Conservation (phyloP, 2,329 filamentous ascomycete species). For the Colletotrichum sp. region DNA sequence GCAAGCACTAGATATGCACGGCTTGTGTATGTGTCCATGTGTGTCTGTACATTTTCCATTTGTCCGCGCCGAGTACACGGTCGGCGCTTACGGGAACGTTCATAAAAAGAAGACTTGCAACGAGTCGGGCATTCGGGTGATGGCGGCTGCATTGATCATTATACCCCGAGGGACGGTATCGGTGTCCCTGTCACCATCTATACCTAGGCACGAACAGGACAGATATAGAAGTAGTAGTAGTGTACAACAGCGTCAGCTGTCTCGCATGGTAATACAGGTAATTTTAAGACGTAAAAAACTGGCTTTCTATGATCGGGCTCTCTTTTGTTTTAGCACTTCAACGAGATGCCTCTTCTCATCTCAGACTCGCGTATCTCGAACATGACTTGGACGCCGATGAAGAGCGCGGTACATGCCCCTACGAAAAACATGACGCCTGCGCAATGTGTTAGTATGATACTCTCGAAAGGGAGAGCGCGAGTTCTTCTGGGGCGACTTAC, state of each 20-base stretch:
- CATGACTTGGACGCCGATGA: conserved; percentile 91
- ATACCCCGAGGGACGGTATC: background rate
- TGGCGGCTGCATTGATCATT: background rate
- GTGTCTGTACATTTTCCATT: background rate
- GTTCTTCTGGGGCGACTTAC: conserved; percentile 40
- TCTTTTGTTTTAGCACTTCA: conserved; percentile 73
- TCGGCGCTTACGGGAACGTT: background rate
- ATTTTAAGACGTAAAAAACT: background rate
- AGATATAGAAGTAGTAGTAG: background rate
- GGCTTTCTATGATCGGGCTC: background rate
- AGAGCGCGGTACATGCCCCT: conserved; percentile 74
- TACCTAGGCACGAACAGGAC: background rate
- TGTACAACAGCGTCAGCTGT: background rate
- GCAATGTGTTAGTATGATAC: background rate
- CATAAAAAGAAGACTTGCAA: background rate
- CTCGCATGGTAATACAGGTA: background rate
- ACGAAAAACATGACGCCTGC: conserved; percentile 75
- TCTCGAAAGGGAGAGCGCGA: background rate
- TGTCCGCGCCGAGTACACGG: background rate
- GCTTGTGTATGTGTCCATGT: background rate
- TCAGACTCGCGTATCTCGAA: conserved; percentile 92
- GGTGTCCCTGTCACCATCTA: background rate
- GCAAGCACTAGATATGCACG: background rate
- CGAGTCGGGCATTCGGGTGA: background rate
- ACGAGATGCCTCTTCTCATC: conserved; percentile 76